Evolutionary conservation across 2,329 filamentous ascomycete genomes (phyloP).

Genomic region (Podosphaera fusca): DNA sequence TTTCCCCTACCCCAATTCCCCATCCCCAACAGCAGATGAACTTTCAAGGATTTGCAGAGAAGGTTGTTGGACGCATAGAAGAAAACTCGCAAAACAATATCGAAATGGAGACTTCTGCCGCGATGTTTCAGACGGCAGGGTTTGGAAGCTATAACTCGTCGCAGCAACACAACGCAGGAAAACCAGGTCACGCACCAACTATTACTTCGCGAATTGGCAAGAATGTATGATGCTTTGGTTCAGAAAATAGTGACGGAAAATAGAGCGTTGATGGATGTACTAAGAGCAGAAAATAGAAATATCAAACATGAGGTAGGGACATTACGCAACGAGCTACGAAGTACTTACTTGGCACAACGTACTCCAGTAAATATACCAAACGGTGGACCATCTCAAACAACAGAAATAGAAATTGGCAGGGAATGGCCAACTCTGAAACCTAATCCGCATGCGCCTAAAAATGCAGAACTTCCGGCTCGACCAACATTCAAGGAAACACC

Average conservation of each 20-base stretch:
- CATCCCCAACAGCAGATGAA: too few species aligned
- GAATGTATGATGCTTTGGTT: background rate
- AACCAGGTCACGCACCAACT: background rate
- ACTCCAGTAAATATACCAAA: background rate
- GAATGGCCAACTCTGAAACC: background rate
- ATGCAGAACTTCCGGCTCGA: background rate
- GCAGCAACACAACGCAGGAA: too few species aligned
- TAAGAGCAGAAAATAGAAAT: background rate
- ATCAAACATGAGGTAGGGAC: background rate
- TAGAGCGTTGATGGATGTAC: background rate
- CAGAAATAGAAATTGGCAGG: background rate
- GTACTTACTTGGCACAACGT: background rate
- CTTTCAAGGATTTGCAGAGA: too few species aligned
- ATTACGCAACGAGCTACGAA: background rate
- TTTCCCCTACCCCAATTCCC: too few species aligned
- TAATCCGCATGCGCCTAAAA: background rate
- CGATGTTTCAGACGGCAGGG: too few species aligned
- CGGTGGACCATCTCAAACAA: background rate
- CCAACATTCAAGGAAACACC: background rate
- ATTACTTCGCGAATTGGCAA: background rate
- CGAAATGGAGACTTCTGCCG: too few species aligned
- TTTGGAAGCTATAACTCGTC: too few species aligned
- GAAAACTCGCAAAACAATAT: too few species aligned
- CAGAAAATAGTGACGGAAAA: background rate
- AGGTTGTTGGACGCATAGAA: too few species aligned